Base-by-base conservation (phyloP, 140 eudicot species). In the Erigeron philadelphicus region DNA sequence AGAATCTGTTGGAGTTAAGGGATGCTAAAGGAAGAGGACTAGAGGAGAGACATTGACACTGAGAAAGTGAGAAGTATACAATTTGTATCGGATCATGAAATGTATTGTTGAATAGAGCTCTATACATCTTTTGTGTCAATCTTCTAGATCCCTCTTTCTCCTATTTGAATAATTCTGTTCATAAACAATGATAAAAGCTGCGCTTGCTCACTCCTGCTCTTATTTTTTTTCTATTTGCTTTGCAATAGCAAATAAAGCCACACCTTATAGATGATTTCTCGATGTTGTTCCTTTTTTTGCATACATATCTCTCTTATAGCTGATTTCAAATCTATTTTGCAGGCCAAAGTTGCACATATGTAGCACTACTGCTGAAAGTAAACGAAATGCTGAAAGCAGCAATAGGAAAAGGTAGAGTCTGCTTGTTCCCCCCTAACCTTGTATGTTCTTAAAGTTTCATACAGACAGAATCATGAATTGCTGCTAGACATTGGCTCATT, bases 341-440 rank as follows among this genome's bases (percentile, higher is more conserved):
- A 90, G 97, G 86, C 92, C 95, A 45, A 84, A 77, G 73, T 72
- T 80, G 55, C 55, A 81, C 70, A 71, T 75, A 70, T 57, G 79
- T 73, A 74, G 75, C 66, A 70, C 85, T n/a, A 61, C 55, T 31
- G 68, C 75, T 79, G 91, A 84, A 69, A 75, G 70, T 2, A 87
- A 77, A 75, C 77, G 75, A 77, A 49, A 71, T 49, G 62, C 83
- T 61, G 89, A 82, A 66, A 85, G 86, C 60, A 83, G 96, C 79
- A 79, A 79, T 41, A 90, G 81, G 84, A 90, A 84, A 77, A 87
- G 97, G 97, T 82, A 58, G 23, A 61, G 72, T 56, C 65, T 9
- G 52, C 31, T 66, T 66, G 3, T 58, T 66, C 31, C n/a, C 13
- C 44, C 38, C 3, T 45, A 43, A 31, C 38, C 61, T 46, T 44